phyloP scores from a whole-genome alignment of 257 asterid species.

The Rubia yunnanensis region DNA sequence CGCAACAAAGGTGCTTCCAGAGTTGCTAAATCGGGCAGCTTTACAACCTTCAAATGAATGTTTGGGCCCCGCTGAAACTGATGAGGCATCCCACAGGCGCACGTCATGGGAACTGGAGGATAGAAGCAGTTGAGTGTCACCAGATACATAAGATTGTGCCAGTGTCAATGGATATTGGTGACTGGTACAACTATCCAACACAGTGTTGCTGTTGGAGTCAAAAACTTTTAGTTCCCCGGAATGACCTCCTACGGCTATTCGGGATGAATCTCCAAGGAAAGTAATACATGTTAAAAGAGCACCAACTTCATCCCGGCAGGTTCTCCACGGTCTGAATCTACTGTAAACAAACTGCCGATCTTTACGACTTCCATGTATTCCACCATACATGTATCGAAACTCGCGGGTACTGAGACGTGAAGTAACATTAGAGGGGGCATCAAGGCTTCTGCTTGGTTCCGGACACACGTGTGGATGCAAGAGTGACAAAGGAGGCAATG shows the following conservation, averaged over 20 bases:
- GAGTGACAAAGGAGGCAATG: constrained; percentile 95
- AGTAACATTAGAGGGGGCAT: constrained; percentile 89
- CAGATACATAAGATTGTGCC: constrained; percentile 54
- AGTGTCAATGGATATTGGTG: constrained; percentile 82
- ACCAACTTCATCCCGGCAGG: constrained; percentile 73
- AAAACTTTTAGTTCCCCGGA: constrained; percentile 86
- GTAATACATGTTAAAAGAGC: constrained; percentile 67
- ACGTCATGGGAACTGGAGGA: constrained; percentile 86
- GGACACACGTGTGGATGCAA: constrained; percentile 97
- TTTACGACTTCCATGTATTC: constrained; percentile 78
- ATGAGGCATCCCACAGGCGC: constrained; percentile 76
- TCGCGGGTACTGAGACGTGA: constrained; percentile 86
- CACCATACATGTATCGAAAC: constrained; percentile 65
- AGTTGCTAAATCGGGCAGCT: constrained; percentile 78
- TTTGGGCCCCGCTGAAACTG: constrained; percentile 73
- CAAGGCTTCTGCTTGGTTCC: constrained; percentile 83
- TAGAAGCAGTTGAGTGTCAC: constrained; percentile 58
- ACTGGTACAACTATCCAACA: constrained; percentile 67
- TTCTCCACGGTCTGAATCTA: constrained; percentile 97
- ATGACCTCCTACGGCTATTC: constrained; percentile 75
- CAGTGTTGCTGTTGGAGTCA: constrained; percentile 63
- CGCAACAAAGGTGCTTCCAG: constrained; percentile 67
- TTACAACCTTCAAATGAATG: constrained; percentile 85
- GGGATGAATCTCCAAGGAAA: constrained; percentile 81
- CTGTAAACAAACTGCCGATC: constrained; percentile 91